phyloP scores from a whole-genome alignment of 495 filamentous ascomycete genomes.

The Trichoderma asperelloides region DNA sequence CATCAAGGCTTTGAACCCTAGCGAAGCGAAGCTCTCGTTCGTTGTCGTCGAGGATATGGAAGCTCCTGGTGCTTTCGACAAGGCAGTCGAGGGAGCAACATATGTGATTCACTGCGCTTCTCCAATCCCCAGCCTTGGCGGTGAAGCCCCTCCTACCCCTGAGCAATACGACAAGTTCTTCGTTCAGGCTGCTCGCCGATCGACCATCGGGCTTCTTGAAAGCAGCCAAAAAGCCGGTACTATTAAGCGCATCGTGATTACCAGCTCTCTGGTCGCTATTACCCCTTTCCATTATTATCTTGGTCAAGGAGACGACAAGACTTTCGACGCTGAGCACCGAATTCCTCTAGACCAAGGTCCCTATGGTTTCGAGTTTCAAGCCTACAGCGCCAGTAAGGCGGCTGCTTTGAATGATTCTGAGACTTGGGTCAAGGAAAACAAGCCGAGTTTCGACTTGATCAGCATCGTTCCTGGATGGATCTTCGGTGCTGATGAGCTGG shows the following conservation, averaged over 20 bases:
- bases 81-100: slow-evolving; percentile 30
- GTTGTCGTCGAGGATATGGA: slow-evolving; percentile 33
- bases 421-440: slow-evolving; percentile 28
- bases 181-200: slow-evolving; percentile 61
- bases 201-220: slow-evolving; percentile 65
- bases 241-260: slow-evolving; percentile 55
- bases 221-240: slow-evolving; percentile 51
- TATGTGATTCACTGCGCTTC: slow-evolving; percentile 39
- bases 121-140: slow-evolving; percentile 17
- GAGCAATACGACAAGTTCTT: slow-evolving; percentile 49
- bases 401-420: slow-evolving; percentile 34
- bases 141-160: neutral
- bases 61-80: slow-evolving; percentile 26
- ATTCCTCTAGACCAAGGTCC: slow-evolving; percentile 22
- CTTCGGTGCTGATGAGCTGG: slow-evolving; percentile 36
- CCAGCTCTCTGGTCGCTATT: slow-evolving; percentile 34
- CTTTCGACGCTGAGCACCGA: slow-evolving; percentile 16
- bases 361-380: slow-evolving; percentile 26
- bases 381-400: slow-evolving; percentile 34
- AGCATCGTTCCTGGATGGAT: neutral
- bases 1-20: neutral
- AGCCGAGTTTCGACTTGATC: slow-evolving; percentile 18
- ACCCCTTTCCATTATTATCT: neutral
- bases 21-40: slow-evolving; percentile 16
- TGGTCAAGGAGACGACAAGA: slow-evolving; percentile 16